A percentile compares a stretch with the other conserved stretches of the same genome.
Evolutionary conservation across 495 filamentous ascomycete species (phyloP).

Genomic region (Lepraria neglecta): DNA sequence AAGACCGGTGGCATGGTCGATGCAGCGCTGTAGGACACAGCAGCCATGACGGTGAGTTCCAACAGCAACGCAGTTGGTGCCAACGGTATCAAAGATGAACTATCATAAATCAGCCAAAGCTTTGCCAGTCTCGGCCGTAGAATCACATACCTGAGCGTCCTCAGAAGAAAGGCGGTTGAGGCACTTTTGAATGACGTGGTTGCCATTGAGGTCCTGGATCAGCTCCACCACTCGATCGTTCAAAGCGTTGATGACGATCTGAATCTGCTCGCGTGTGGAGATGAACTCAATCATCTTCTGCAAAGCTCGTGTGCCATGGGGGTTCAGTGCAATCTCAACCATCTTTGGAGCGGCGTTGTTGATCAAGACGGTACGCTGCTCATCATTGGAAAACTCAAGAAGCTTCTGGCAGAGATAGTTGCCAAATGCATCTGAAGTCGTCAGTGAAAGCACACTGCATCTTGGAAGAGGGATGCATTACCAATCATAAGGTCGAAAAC

Average conservation of each 20-base stretch:
- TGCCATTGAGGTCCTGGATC: constrained; percentile 95
- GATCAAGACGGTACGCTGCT: constrained; percentile 88
- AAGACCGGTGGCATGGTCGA: constrained; percentile 85
- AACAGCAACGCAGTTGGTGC: constrained; percentile 74
- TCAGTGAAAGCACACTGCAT: constrained; percentile 16
- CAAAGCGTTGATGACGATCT: constrained; percentile 75
- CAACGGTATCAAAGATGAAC: constrained; percentile 96
- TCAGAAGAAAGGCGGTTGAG: constrained; percentile 78
- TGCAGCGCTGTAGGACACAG: constrained; percentile 95
- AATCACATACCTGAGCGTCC: constrained; percentile 56
- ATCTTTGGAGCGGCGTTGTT: constrained; percentile 79
- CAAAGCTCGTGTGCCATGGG: constrained; percentile 90
- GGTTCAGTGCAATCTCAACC: constrained; percentile 87
- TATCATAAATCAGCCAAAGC: constrained; percentile 18
- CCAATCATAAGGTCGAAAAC: constrained; percentile 94
- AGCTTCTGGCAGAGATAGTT: constrained; percentile 98
- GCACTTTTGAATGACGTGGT: constrained; percentile 98
- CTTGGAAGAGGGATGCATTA: constrained; percentile 29
- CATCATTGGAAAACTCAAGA: constrained; percentile 84
- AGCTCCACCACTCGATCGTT: constrained; percentile 75
- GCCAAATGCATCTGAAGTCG: constrained; percentile 73
- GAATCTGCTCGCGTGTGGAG: constrained; percentile 67
- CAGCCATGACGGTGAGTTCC: constrained; percentile 97
- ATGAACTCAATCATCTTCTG: constrained; percentile 99
- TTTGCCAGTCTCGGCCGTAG: not conserved